phyloP scores from a whole-genome alignment of 2,329 filamentous ascomycete genomes.

The Coniochaeta sp. region DNA sequence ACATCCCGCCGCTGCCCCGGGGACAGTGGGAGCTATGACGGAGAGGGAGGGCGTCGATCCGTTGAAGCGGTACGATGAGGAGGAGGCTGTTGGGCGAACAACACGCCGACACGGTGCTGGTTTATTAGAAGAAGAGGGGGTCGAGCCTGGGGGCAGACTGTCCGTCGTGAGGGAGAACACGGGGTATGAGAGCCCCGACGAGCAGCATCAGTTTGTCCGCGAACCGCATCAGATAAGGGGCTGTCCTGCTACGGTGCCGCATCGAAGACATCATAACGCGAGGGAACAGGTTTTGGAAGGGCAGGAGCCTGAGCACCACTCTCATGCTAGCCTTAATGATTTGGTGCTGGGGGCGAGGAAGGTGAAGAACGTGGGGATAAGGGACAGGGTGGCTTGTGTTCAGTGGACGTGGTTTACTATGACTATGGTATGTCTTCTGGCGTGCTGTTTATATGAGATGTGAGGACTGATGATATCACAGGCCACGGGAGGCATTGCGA shows the following conservation, averaged over 20 bases:
- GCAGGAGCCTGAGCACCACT: not conserved
- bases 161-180: no score
- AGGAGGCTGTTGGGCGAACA: not conserved
- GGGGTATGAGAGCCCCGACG: not conserved
- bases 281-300: no score
- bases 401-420: constrained; percentile 75
- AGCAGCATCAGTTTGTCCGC: not conserved
- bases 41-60: not conserved
- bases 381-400: constrained; percentile 44
- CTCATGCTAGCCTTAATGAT: constrained; percentile 9
- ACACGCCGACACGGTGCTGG: no score
- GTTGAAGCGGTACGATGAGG: not conserved
- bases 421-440: constrained; percentile 38
- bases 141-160: no score
- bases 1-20: not conserved
- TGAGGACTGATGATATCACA: constrained; percentile 16
- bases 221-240: not conserved
- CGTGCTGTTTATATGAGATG: constrained; percentile 7
- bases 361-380: constrained; percentile 28
- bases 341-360: constrained; percentile 8
- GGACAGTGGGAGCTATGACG: not conserved
- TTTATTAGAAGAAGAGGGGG: no score
- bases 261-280: not conserved
- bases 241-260: not conserved
- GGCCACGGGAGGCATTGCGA: constrained; percentile 51